Evolutionary conservation across 495 filamentous ascomycete genomes (phyloP).

Genomic region (Lentithecium fluviatile): DNA sequence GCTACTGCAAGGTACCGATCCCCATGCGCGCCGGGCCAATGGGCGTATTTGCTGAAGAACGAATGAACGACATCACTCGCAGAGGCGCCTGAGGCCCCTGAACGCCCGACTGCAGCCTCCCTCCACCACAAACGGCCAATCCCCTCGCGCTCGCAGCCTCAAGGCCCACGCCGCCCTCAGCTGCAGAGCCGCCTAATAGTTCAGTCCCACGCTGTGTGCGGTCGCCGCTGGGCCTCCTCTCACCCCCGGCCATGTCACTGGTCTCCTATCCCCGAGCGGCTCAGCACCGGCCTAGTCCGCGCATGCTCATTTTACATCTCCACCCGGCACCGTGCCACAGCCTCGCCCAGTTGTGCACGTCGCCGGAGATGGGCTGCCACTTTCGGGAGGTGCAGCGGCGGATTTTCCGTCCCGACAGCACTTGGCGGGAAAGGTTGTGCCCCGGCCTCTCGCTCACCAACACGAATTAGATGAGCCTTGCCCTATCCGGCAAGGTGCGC

Average conservation of each 20-base stretch:
- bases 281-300: neutral
- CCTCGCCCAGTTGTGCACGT: slow-evolving; percentile 16
- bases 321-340: slow-evolving; percentile 14
- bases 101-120: no score
- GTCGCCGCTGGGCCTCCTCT: neutral
- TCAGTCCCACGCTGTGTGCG: no score
- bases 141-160: no score
- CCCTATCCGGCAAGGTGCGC: neutral
- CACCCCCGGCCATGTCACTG: slow-evolving; percentile 1
- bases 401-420: neutral
- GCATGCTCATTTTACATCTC: slow-evolving; percentile 15
- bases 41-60: no score
- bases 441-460: neutral
- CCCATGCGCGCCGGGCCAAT: no score
- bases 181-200: no score
- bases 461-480: neutral
- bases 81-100: no score
- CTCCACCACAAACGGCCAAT: no score
- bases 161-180: no score
- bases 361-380: neutral
- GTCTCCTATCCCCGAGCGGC: neutral
- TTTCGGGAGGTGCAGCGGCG: neutral
- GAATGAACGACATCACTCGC: no score
- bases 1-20: no score
- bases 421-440: neutral